Evolutionary conservation across 108 stramenopile species (phyloP), one percentile per base, ranked within the genome.

Genomic region (Fragilariopsis cylindrus): DNA sequence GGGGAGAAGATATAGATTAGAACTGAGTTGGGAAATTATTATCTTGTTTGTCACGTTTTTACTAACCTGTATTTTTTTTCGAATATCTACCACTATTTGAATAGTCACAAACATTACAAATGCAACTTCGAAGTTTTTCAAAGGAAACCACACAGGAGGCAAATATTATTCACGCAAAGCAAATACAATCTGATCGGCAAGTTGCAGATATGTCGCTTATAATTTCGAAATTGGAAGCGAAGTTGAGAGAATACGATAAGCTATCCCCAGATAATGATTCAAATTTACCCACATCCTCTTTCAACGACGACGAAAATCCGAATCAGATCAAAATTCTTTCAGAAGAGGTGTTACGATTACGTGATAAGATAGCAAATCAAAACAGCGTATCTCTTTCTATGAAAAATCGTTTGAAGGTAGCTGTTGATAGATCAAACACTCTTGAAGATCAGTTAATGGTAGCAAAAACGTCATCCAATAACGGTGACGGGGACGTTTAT

Each of bases 121-220:
- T 63, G 18, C 85, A 94, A 70, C 65, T 94, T 62, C 72, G 79
- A 48, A 88, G 87, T 70, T 69, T 90, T 70, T 77, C 90, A 7
- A 87, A 87, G 45, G 92, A 93, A 74, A 86, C 74, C 15, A 76
- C 89, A 13, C 84, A 89, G 60, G 93, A 94, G 71, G 81, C 85
- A 57, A 74, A 88, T 7, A 69, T 47, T 8, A 60, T 70, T 9
- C 86, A 83, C 64, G 75, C 82, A 3, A 87, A 76, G 65, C 88
- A 89, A 45, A 42, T 82, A 40, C 78, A 94, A 52, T 79, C 82
- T 69, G 87, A 91, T 46, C 88, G 88, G 43, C 79, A 85, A 62
- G 78, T 94, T 56, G 82, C 90, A 5, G 90, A 91, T 70, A 54
- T 94, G 71, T 76, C 75, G 12, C 62, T 79, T 2, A 78, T 74